Base-by-base conservation (phyloP, 2,329 filamentous ascomycete genomes). In the Sporothrix schenckii region DNA sequence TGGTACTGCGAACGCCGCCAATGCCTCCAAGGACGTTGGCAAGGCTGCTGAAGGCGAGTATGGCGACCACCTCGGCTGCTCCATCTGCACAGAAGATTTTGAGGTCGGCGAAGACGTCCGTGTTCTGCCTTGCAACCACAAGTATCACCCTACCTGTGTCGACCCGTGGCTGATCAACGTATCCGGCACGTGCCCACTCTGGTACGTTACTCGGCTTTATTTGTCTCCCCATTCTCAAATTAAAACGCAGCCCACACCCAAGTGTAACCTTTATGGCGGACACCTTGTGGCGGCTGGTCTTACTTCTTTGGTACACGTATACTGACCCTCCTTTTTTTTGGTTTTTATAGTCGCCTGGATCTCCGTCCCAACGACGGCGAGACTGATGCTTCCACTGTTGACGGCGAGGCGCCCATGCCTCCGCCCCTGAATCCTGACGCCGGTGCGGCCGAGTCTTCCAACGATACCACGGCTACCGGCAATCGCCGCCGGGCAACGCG, bases 41-140 rank as follows among this genome's bases (percentile, higher is more conserved):
- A 34, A 61, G 16, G 66, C 69, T 7, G 44, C 50, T 4, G 47
- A 61, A 6, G 70, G n/a, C 6, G 65, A 73, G 54, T 41, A 70
- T 13, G 82, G 83, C 1, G 80, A 83, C 16, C 79, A 84, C 66
- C 77, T 86, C 14, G 87, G 84, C 41, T 91, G 89, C 77, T 88
- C 88, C 1, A 91, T 91, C 71, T 91, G 89, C 76, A 90, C 89
- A 2, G 89, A 91, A 73, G 88, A 91, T 75, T 91, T 91, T 75
- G 84, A 78, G 3, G 83, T 88, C 21, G 89, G 89, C 16, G 86
- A 91, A 75, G 88, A 91, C 74, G 87, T 91, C 68, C 84, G 89
- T 58, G 87, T 91, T 1, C 79, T 91, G 53, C 89, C 89, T 49
- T 91, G 89, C 76, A 80, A 87, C 70, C 89, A 91, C 77, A 88